These are phyloP conservation scores for Salix caprea DNA, from an alignment of 345 rosid species.

Conservation along the genomic window DNA sequence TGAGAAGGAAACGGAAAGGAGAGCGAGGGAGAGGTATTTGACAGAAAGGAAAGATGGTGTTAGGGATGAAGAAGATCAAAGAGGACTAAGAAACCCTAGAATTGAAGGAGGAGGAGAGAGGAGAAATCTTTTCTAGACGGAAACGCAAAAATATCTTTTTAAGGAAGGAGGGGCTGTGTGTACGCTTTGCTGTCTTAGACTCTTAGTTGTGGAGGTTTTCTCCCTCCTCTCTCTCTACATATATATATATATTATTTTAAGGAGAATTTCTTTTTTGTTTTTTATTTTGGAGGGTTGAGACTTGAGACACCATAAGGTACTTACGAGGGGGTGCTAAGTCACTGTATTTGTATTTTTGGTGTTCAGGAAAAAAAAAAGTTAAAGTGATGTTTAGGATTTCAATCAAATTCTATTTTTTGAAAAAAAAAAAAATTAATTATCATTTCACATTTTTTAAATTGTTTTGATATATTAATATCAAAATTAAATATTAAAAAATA, in stretches of 20 bases:
- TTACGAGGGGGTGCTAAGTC: no score
- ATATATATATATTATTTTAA: neutral
- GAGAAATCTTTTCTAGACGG: constrained; percentile 14
- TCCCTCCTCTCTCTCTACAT: no score
- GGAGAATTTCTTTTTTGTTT: neutral
- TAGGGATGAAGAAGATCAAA: neutral
- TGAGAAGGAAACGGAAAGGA: neutral
- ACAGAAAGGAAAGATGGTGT: neutral
- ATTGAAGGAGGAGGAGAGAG: constrained; percentile 7
- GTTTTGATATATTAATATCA: no score
- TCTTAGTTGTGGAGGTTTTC: neutral
- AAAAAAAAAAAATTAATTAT: no score
- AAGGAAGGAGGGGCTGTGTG: neutral
- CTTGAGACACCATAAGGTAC: no score
- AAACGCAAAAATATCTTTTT: constrained; percentile 18
- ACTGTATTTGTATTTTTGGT: no score
- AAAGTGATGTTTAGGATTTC: no score
- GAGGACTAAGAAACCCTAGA: constrained; percentile 6
- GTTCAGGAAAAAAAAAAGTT: no score
- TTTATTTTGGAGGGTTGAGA: no score
- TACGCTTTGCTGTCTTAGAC: neutral
- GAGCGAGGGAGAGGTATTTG: neutral
- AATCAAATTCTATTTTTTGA: no score
- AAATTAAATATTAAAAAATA: no score
- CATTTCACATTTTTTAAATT: no score